Evolutionary conservation across 305 asterid species (phyloP).

Genomic region (Galium porrigens): DNA sequence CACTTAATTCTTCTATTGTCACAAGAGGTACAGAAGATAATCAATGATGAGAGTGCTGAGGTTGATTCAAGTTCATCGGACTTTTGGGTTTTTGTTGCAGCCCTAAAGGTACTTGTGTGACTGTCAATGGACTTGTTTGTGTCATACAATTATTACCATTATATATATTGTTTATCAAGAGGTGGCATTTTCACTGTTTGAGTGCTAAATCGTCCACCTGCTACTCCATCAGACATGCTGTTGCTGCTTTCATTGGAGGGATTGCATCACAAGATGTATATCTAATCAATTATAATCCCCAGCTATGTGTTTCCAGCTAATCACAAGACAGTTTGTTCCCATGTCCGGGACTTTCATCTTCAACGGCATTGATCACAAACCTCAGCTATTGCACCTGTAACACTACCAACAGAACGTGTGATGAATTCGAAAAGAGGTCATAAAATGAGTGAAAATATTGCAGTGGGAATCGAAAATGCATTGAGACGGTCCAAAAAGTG

Average conservation of each 20-base stretch:
- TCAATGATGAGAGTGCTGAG: constrained; percentile 21
- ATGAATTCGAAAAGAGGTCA: too few relatives aligned
- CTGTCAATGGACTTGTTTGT: background rate
- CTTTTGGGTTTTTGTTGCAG: constrained; percentile 89
- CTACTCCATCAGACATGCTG: too few relatives aligned
- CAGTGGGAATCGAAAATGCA: too few relatives aligned
- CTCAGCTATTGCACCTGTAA: constrained; percentile 60
- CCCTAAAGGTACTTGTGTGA: constrained; percentile 46
- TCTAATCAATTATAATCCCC: too few relatives aligned
- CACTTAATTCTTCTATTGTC: too few relatives aligned
- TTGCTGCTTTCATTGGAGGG: too few relatives aligned
- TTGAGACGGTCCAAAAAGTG: too few relatives aligned
- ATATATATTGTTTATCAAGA: background rate
- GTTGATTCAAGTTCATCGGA: constrained; percentile 65
- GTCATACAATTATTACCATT: background rate
- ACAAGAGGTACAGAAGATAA: too few relatives aligned
- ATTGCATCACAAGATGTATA: too few relatives aligned
- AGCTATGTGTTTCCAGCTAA: constrained; percentile 39
- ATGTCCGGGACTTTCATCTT: constrained; percentile 76
- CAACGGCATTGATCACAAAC: constrained; percentile 83
- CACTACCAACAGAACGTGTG: too few relatives aligned
- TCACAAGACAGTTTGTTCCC: constrained; percentile 79
- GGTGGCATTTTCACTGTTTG: background rate
- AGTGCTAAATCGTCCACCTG: too few relatives aligned
- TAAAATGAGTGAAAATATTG: too few relatives aligned